phyloP scores from a whole-genome alignment of 169 alveolate genomes.

The Besnoitia besnoiti region DNA sequence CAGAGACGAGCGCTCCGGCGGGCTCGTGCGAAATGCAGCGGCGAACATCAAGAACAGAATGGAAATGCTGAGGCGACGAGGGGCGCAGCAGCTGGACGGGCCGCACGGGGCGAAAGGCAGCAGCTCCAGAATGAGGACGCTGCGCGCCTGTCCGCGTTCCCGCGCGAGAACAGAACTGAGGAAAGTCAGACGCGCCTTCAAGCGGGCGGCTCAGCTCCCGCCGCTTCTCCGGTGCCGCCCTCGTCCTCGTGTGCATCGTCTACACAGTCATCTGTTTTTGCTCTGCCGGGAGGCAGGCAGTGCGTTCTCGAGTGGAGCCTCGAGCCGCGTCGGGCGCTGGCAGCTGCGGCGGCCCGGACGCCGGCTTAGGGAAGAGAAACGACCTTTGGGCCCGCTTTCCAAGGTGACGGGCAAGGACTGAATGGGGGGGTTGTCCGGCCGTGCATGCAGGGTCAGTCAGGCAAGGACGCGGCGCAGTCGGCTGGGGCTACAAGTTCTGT shows the following conservation, averaged over 20 bases:
- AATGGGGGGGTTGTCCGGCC: neutral
- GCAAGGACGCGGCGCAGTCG: neutral
- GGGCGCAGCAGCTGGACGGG: neutral
- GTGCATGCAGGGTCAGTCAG: neutral
- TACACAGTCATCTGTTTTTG: neutral
- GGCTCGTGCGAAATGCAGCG: neutral
- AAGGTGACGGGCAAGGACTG: neutral
- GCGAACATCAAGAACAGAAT: neutral
- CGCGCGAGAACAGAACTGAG: neutral
- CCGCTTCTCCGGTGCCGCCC: neutral
- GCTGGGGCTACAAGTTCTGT: neutral
- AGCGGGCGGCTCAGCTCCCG: neutral
- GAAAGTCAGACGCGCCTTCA: neutral
- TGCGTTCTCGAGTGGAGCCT: conserved; percentile 21
- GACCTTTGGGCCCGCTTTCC: neutral
- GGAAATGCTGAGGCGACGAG: neutral
- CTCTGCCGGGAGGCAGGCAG: neutral
- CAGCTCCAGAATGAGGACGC: neutral
- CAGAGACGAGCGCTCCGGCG: conserved; percentile 40
- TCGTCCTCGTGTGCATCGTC: neutral
- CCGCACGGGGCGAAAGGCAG: neutral
- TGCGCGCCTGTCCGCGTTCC: too few species aligned
- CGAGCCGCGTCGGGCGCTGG: neutral
- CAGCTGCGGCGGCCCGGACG: neutral
- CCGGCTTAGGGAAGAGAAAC: neutral